Base-by-base conservation (phyloP, 2,329 filamentous ascomycete species). In the Fusarium burgessii region DNA sequence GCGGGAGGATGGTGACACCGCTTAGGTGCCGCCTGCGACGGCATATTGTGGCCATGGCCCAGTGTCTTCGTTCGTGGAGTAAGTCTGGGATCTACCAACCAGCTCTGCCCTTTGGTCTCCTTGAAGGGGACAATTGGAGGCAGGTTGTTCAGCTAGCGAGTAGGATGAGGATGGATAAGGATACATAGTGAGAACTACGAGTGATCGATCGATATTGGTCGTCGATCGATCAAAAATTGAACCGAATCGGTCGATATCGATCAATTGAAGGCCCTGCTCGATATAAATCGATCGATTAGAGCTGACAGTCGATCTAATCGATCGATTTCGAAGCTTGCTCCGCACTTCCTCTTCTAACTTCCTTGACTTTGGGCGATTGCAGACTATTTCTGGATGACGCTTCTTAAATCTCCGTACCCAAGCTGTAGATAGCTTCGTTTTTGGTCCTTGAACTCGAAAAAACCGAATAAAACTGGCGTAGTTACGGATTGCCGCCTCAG, bases 51-150 rank as follows among this genome's bases (percentile, higher is more conserved):
- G 46, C 12, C 46, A 36, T 50, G 32, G 11, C 46, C 17, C 32
- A 50, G 46, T 50, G 32, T n/a, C 46, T 50, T 50, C 20, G n/a
- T 17, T 50, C 32, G 6, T 50, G 47, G 47, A 50, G 47, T 18
- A 50, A 50, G 15, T 33, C 47, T 18, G 47, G 47, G 14, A 50
- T 50, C 13, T 50, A 50, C 18, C 47, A 18, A 18, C 47, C 47
- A 18, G 12, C 47, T 50, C 47, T 38, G 6, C 47, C 47, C 15
- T 33, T 50, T 14, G 15, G 47, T 50, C 47, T 50, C 14, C 47
- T 50, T 50, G 47, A 50, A 50, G 47, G 46, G 3, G 46, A 49
- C 6, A 49, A 49, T 49, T 49, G 46, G 46, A 49, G 46, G 46
- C 46, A 49, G 13, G 46, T 49, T 49, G 9, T 49, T 49, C 46